Evolutionary conservation across 202 grass and related monocot genomes (phyloP).

Genomic region (Schoenoplectus triqueter): DNA sequence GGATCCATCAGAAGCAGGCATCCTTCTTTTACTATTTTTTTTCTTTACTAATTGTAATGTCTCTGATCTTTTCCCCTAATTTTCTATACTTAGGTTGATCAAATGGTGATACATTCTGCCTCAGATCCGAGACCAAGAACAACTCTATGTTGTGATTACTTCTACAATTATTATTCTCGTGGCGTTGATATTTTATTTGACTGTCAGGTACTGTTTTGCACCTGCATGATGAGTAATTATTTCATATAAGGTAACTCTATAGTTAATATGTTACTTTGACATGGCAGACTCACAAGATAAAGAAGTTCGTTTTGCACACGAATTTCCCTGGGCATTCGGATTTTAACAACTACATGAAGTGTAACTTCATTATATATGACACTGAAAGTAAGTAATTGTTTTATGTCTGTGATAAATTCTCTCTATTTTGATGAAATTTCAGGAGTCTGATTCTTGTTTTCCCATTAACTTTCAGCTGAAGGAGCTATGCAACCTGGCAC

Average conservation of each 20-base stretch:
- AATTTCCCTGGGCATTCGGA: conserved; percentile 93
- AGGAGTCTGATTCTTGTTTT: conserved; percentile 31
- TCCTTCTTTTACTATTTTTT: conserved; percentile 24
- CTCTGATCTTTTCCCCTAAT: conserved; percentile 5
- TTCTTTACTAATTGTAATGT: neutral
- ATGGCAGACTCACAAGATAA: conserved; percentile 88
- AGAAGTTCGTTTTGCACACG: conserved; percentile 98
- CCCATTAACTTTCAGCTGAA: conserved; percentile 55
- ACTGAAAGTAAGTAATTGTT: conserved; percentile 59
- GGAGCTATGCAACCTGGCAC: conserved; percentile 51
- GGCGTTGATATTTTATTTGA: conserved; percentile 99
- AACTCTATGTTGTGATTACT: conserved; percentile 88
- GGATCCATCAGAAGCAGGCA: conserved; percentile 95
- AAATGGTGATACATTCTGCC: conserved; percentile 99
- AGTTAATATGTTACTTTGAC: conserved; percentile 26
- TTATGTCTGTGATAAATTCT: neutral
- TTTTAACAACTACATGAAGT: conserved; percentile 98
- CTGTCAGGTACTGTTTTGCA: conserved; percentile 64
- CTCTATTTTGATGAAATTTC: conserved; percentile 36
- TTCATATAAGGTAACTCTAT: conserved; percentile 29
- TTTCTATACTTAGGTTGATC: conserved; percentile 68
- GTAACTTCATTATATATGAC: conserved; percentile 93
- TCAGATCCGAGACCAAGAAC: conserved; percentile 77
- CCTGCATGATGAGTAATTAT: conserved; percentile 30
- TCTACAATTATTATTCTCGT: conserved; percentile 94